phyloP scores from a whole-genome alignment of 306 rosid species.

The Morella rubra region DNA sequence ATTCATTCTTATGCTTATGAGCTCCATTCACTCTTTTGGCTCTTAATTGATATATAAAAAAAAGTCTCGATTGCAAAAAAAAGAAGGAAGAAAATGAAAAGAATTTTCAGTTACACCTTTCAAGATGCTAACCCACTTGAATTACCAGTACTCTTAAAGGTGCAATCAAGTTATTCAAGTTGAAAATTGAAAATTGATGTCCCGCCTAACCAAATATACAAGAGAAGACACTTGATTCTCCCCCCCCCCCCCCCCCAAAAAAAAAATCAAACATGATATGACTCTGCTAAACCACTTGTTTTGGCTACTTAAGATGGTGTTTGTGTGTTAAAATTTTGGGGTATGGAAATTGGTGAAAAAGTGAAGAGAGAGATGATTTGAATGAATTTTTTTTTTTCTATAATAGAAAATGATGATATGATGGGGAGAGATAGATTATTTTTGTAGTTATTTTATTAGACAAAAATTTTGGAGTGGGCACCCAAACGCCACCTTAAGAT shows the following conservation, averaged over 20 bases:
- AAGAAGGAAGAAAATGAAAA: background rate
- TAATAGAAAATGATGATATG: too few species aligned
- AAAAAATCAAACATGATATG: background rate
- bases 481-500: background rate
- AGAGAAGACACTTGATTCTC: background rate
- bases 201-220: background rate
- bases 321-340: too few species aligned
- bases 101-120: background rate
- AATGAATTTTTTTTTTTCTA: too few species aligned
- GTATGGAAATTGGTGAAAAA: too few species aligned
- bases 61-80: background rate
- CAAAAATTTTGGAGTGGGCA: too few species aligned
- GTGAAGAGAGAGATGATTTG: too few species aligned
- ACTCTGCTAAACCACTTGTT: background rate
- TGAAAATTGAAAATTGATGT: background rate
- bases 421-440: too few species aligned
- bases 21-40: background rate
- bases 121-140: background rate
- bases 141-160: background rate
- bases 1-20: background rate
- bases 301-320: background rate
- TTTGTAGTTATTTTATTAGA: too few species aligned
- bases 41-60: background rate
- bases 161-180: background rate
- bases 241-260: too few species aligned